Percentiles rank a stretch among this genome's conserved stretches.
phyloP scores from a whole-genome alignment of 1,139 yeast species.

The Lodderomyces orthopsilosis region DNA sequence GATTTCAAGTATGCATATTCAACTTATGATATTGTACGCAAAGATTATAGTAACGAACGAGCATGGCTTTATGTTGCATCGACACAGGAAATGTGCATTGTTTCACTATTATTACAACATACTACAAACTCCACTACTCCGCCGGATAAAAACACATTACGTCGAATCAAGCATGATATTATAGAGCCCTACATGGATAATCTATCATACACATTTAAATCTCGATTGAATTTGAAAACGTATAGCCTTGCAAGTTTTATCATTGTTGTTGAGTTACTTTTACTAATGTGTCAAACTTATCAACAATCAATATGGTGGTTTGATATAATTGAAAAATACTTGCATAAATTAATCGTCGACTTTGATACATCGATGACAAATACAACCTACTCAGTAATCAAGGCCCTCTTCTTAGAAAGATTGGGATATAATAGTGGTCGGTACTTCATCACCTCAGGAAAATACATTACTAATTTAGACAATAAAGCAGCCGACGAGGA shows the following conservation, averaged over 20 bases:
- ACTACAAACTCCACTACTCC: constrained; percentile 31
- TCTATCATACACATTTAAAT: constrained; percentile 48
- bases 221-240: constrained; percentile 62
- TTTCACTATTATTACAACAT: constrained; percentile 68
- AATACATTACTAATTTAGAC: constrained; percentile 13
- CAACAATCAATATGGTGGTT: constrained; percentile 49
- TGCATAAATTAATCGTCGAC: constrained; percentile 40
- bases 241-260: constrained; percentile 51
- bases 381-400: constrained; percentile 18
- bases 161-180: constrained; percentile 58
- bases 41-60: constrained; percentile 74
- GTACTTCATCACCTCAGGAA: constrained; percentile 16
- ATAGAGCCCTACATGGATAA: constrained; percentile 69
- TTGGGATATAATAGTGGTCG: constrained; percentile 39
- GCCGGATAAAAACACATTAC: constrained; percentile 49
- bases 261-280: constrained; percentile 50
- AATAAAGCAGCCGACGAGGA: constrained; percentile 14
- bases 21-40: constrained; percentile 77
- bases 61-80: constrained; percentile 86
- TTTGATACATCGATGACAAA: constrained; percentile 37
- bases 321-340: constrained; percentile 44
- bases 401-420: constrained; percentile 42
- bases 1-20: constrained; percentile 85
- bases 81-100: constrained; percentile 82
- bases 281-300: constrained; percentile 43